phyloP scores from a whole-genome alignment of 2,329 filamentous ascomycete species.

The Tolypocladium inflatum region DNA sequence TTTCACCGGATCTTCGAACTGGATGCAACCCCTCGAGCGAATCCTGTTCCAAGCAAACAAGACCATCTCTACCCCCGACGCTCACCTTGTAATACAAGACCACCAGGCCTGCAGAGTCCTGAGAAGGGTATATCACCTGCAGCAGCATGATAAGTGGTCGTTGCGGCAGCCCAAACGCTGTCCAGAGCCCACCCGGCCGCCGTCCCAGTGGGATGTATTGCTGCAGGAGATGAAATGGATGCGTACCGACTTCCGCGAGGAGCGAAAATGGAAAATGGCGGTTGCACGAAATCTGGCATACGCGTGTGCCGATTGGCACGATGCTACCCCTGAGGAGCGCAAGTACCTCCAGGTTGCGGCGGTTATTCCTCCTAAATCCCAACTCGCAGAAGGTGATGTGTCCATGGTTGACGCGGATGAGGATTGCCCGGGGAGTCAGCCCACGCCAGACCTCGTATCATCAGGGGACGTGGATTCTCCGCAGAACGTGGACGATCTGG shows the following conservation, averaged over 20 bases:
- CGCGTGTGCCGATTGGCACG: constrained; percentile 76
- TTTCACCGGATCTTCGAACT: constrained; percentile 43
- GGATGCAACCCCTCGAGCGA: constrained; percentile 57
- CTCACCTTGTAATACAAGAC: constrained; percentile 74
- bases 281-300: constrained; percentile 71
- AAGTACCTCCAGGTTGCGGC: constrained; percentile 59
- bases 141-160: constrained; percentile 89
- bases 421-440: constrained; percentile 32
- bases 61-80: constrained; percentile 77
- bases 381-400: constrained; percentile 16
- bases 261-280: constrained; percentile 85
- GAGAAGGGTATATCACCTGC: constrained; percentile 78
- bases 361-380: constrained; percentile 32
- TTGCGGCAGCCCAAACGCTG: constrained; percentile 80
- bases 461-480: constrained; percentile 53
- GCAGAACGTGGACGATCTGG: constrained; percentile 28
- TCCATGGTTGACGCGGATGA: constrained; percentile 23
- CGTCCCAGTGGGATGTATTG: constrained; percentile 77
- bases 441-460: constrained; percentile 58
- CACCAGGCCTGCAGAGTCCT: constrained; percentile 81
- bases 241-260: constrained; percentile 90
- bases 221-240: constrained; percentile 96
- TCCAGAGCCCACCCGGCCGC: constrained; percentile 66
- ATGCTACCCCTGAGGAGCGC: constrained; percentile 52
- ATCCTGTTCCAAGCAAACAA: constrained; percentile 79